Evolutionary conservation across 164 flowering plant genomes (phyloP).

Genomic region (Saururus chinensis): DNA sequence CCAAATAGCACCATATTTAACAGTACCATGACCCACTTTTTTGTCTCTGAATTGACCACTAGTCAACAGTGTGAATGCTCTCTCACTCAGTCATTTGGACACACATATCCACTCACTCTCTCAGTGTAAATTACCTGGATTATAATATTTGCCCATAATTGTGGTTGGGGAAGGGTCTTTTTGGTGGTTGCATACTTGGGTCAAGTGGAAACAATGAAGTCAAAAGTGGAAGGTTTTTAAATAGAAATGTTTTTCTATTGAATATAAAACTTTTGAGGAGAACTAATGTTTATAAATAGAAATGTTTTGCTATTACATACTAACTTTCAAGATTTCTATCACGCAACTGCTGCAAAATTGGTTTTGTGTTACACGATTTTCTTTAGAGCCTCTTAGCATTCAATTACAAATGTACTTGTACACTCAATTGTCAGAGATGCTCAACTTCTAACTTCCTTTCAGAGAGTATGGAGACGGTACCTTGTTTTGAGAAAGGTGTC

Average conservation of each 20-base stretch:
- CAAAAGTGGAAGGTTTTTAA: no score
- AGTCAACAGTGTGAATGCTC: background rate
- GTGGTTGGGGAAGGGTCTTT: no score
- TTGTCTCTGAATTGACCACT: background rate
- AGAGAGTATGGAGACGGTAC: constrained; percentile 92
- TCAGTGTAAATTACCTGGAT: no score
- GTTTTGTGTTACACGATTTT: background rate
- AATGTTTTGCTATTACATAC: background rate
- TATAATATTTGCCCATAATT: no score
- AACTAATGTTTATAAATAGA: background rate
- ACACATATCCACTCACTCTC: no score
- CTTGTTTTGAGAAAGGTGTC: constrained; percentile 36
- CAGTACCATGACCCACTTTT: background rate
- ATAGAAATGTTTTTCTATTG: no score
- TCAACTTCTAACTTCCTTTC: constrained; percentile 8
- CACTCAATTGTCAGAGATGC: no score
- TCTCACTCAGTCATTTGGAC: no score
- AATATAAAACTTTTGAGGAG: no score
- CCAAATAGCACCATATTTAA: no score
- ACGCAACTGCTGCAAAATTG: background rate
- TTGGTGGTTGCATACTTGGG: no score
- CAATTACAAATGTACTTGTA: background rate
- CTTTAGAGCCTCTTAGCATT: background rate
- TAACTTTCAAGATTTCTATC: background rate
- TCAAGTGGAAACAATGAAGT: no score